Evolutionary conservation across 108 stramenopile genomes (phyloP).

Genomic region (Nannochloropsis gaditana): DNA sequence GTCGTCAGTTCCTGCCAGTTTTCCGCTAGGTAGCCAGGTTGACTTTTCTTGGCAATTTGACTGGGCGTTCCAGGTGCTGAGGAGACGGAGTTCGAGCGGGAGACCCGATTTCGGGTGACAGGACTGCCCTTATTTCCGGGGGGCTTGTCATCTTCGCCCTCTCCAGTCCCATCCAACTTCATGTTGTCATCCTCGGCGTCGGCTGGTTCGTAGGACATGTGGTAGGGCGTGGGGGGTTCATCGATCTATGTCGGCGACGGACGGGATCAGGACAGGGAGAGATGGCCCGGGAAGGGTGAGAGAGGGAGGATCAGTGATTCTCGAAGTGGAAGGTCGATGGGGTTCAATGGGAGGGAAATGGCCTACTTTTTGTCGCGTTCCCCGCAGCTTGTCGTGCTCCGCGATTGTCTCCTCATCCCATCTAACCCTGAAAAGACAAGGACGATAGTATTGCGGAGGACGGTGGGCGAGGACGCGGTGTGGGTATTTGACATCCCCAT

Average conservation of each 20-base stretch:
- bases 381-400: constrained; percentile 57
- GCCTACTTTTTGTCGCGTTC: constrained; percentile 53
- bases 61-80: constrained; percentile 23
- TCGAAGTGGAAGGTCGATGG: neutral
- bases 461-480: neutral
- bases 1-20: neutral
- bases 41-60: constrained; percentile 18
- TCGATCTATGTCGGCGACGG: constrained; percentile 21
- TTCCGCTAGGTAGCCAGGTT: neutral
- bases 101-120: neutral
- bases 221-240: constrained; percentile 39
- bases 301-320: neutral
- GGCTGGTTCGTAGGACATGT: constrained; percentile 38
- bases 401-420: constrained; percentile 57
- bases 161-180: neutral
- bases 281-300: neutral
- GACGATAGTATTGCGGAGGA: neutral
- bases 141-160: neutral
- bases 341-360: neutral
- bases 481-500: too few species aligned
- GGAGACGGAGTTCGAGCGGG: neutral
- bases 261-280: neutral
- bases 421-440: neutral
- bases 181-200: constrained; percentile 36
- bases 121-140: neutral